Percentiles rank a stretch among this genome's conserved stretches.
These are phyloP conservation scores for Saccharomycopsis crataegensis DNA, from an alignment of 1,139 yeast genomes.

Conservation along the genomic window DNA sequence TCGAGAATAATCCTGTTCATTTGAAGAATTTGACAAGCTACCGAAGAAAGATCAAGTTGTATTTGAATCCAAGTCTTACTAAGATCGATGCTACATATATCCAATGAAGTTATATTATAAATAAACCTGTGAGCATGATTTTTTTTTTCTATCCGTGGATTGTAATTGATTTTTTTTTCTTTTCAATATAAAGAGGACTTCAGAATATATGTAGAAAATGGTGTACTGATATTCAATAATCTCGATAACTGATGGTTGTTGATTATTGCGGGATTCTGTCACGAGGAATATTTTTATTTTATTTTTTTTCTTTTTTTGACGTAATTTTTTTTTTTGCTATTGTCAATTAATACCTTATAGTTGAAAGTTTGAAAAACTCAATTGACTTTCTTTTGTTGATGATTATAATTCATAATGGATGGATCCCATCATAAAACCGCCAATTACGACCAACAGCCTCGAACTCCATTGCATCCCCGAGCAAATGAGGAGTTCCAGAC, in stretches of 20 bases:
- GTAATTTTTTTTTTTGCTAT: no score
- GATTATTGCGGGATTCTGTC: no score
- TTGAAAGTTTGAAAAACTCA: no score
- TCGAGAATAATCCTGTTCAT: conserved; percentile 85
- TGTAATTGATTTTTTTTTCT: background rate
- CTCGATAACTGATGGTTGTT: no score
- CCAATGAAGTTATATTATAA: background rate
- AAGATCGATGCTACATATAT: conserved; percentile 87
- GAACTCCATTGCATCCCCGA: conserved; percentile 43
- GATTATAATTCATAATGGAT: background rate
- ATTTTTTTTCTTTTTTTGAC: no score
- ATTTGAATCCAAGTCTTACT: conserved; percentile 63
- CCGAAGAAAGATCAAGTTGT: conserved; percentile 70
- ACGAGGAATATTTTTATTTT: no score
- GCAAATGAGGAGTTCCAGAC: conserved; percentile 35
- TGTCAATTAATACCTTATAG: background rate
- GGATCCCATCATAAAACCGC: background rate
- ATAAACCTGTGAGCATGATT: conserved; percentile 20
- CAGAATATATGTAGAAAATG: background rate
- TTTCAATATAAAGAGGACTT: background rate
- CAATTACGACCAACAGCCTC: conserved; percentile 28
- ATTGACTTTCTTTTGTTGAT: background rate
- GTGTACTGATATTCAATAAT: no score
- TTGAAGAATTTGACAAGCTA: conserved; percentile 64
- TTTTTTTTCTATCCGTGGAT: background rate